Evolutionary conservation across 257 asterid species (phyloP), one percentile per base, ranked within the genome.

Genomic region (Henckelia pumila): DNA sequence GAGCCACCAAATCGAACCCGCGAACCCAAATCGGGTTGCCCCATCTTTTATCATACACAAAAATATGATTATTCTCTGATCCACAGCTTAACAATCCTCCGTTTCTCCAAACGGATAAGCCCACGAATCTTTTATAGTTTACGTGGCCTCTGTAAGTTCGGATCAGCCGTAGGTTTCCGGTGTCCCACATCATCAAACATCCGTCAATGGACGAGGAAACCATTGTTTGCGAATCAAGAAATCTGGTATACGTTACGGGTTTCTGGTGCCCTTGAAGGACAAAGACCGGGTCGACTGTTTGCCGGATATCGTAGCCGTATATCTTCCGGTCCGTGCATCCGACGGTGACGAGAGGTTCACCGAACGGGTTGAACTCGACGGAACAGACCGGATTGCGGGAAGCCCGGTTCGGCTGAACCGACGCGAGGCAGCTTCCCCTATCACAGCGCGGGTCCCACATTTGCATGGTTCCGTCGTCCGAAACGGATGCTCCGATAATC

Each of bases 401-500:
- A 1, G 16, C 56, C 76, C 80, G 74, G 64, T 79, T 73, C 20
- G 96, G 95, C 63, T 73, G 81, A 32, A 91, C 88, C 24, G 59
- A 14, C 0, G 84, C 84, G 24, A 87, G 19, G 16, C 79, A 73
- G 0, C 29, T 57, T 20, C 80, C 92, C 2, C 64, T 69, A 4
- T 69, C 85, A 74, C 91, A 80, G 0, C 98, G 88, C 0, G 97
- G 75, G 67, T 92, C 98, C 98, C 98, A 92, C 80, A 86, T 75
- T 61, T 89, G 98, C 88, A 89, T 79, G 86, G 96, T 81, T 23
- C 98, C 97, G 28, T 92, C 98, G 14, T 92, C 98, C 57, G 98
- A 87, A 28, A 92, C 97, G 75, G 98, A 92, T 8, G 95, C 96
- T 0, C 98, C 98, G 1, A 89, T 11, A 24, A 73, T 71, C 68